Evolutionary conservation across 1,284 basidiomycete genomes (phyloP), one percentile per base, ranked within the genome.

Genomic region (Caloboletus inedulis): DNA sequence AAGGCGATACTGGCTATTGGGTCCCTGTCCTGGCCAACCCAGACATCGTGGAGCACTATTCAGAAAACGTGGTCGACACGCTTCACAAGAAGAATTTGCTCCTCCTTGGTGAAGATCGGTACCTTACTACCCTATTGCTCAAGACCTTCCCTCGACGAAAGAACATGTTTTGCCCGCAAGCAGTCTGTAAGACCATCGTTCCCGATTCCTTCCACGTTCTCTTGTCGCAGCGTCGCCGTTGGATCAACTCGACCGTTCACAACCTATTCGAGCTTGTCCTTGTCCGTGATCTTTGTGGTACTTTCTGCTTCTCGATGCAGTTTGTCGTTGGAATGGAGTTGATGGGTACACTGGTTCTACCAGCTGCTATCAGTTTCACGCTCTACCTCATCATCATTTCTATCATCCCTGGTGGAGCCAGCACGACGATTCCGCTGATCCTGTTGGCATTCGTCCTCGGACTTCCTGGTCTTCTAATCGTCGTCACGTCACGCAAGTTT

Each of bases 231-330:
- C 91, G 97, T 63, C 88, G 97, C 64, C 89, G 97, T 57, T 99
- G 96, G 97, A 99, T 99, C 77, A 99, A 99, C 77, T 98, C 94
- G 55, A 99, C 97, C 0, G 87, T 99, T 45, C 97, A 99, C 77
- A 99, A 99, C 66, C 77, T 99, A 43, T 89, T 91, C 52, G 97
- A 99, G 69, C 80, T 99, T 56, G 76, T 98, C 43, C 81, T 97
- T 49, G 96, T 99, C 33, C 87, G 94, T 43, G 95, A 99, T 71
- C 83, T 98, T 18, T 95, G 92, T 62, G 92, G 93, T 51, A 95
- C 92, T 3, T 95, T 94, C 84, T 97, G 93, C 75, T 95, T 96
- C 80, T 94, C 91, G 7, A 95, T 94, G 92, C 92, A 94, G 76
- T 98, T 98, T 68, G 92, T 98, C 64, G 92, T 97, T 33, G 94